Conservation (phyloP, 2,329 filamentous ascomycete genomes). For the Fusarium devonianum region DNA sequence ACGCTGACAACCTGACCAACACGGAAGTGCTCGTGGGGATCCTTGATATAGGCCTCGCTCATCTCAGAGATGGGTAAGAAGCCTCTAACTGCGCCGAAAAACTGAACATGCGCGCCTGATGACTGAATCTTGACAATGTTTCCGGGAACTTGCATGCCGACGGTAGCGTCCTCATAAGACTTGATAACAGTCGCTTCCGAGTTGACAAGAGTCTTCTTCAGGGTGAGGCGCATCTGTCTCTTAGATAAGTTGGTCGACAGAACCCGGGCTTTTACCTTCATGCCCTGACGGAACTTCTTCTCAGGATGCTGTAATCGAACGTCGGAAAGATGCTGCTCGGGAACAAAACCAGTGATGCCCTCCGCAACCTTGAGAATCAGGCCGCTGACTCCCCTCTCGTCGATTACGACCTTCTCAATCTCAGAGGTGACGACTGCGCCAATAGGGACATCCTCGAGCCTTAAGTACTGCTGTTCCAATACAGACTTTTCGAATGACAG, state of each 20-base stretch:
- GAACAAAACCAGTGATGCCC: constrained; percentile 86
- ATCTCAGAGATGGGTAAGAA: constrained; percentile 95
- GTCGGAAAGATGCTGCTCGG: constrained; percentile 88
- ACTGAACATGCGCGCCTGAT: constrained; percentile 87
- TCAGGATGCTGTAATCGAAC: constrained; percentile 89
- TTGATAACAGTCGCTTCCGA: constrained; percentile 83
- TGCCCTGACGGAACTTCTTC: constrained; percentile 91
- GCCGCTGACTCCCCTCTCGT: constrained; percentile 78
- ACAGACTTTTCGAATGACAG: constrained; percentile 84
- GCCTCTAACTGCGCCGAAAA: constrained; percentile 83
- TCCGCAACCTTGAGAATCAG: constrained; percentile 85
- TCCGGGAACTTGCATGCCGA: constrained; percentile 81
- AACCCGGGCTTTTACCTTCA: constrained; percentile 84
- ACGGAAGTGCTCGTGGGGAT: constrained; percentile 88
- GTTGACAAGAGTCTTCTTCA: constrained; percentile 95
- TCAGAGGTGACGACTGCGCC: constrained; percentile 82
- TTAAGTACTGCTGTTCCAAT: constrained; percentile 86
- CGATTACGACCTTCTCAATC: constrained; percentile 84
- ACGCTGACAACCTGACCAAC: constrained; percentile 91
- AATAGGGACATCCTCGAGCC: constrained; percentile 87
- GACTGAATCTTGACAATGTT: constrained; percentile 83
- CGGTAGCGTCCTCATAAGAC: constrained; percentile 74
- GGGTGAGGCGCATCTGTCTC: constrained; percentile 81
- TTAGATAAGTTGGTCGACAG: constrained; percentile 79
- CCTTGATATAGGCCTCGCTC: constrained; percentile 94